Percentiles rank a stretch among this genome's conserved stretches.
Conservation (phyloP, 805 yeast species). For the Pichia scutulata region DNA sequence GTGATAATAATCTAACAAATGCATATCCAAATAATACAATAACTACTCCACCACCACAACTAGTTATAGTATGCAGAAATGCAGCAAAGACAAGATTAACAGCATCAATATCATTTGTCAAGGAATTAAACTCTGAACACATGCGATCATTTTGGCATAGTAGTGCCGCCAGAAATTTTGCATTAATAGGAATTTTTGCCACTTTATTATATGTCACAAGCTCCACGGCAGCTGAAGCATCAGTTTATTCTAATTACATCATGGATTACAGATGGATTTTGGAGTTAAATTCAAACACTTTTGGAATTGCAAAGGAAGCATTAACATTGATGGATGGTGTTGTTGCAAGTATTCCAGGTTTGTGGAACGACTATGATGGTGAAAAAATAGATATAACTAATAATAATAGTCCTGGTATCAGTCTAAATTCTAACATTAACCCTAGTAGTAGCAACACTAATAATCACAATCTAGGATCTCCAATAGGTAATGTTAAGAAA, state of each 20-base stretch:
- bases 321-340: constrained; percentile 64
- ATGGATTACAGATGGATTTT: constrained; percentile 72
- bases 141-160: constrained; percentile 88
- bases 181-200: constrained; percentile 84
- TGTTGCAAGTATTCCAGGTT: constrained; percentile 67
- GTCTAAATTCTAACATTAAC: neutral
- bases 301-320: constrained; percentile 73
- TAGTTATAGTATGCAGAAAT: constrained; percentile 62
- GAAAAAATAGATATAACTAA: neutral
- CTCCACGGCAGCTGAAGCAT: constrained; percentile 51
- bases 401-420: neutral
- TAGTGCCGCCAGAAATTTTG: constrained; percentile 67
- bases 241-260: constrained; percentile 56
- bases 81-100: constrained; percentile 78
- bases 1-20: neutral
- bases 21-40: neutral
- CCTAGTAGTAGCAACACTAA: neutral
- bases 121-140: constrained; percentile 72
- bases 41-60: constrained; percentile 39
- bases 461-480: neutral
- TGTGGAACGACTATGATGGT: constrained; percentile 28
- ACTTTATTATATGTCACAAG: constrained; percentile 70
- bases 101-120: constrained; percentile 76
- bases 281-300: constrained; percentile 66
- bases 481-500: neutral